Base-by-base conservation (phyloP, 1,139 yeast genomes). In the Arxiozyma bovina region DNA sequence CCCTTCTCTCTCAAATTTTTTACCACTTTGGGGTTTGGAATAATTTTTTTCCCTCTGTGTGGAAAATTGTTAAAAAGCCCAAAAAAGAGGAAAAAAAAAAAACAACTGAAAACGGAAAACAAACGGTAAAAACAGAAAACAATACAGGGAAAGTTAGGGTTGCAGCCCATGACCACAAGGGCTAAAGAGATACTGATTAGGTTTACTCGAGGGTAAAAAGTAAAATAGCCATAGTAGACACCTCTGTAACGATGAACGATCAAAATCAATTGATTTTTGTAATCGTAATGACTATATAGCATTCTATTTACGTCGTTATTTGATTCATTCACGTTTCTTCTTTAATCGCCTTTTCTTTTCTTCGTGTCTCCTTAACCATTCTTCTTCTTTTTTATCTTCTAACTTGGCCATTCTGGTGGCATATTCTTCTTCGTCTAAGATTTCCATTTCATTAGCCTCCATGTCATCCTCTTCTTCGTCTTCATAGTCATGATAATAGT, bases 401-500 rank as follows among this genome's bases (percentile, higher is more conserved):
- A 75, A 60, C 61, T 78, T 77, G 0, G 90, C 96, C 55, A 72
- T 72, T 52, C 70, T 74, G 51, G 82, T 75, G 5, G 96, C 85
- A 47, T 79, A 69, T 60, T 73, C 78, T 69, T 91, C 98, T 65
- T 91, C 98, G 53, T 80, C 87, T 47, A 89, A 73, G 45, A 91
- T 81, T 61, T 91, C 96, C 34, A 83, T 83, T 22, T 96, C 97
- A 0, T 94, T 85, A 8, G 96, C 96, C 66, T 91, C 97, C 97
- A 91, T 91, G 64, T 87, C 95, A 57, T 84, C 88, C 42, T 83
- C 82, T 55, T 82, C 55, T 52, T 78, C 76, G 42, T 63, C 58
- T 55, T 78, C 82, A 57, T 76, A 76, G 46, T 74, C 69, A 21
- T 40, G 18, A 42, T 73, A 72, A 58, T 74, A 74, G 50, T 75